phyloP scores from a whole-genome alignment of 257 asterid genomes.

The Schizonepeta tenuifolia region DNA sequence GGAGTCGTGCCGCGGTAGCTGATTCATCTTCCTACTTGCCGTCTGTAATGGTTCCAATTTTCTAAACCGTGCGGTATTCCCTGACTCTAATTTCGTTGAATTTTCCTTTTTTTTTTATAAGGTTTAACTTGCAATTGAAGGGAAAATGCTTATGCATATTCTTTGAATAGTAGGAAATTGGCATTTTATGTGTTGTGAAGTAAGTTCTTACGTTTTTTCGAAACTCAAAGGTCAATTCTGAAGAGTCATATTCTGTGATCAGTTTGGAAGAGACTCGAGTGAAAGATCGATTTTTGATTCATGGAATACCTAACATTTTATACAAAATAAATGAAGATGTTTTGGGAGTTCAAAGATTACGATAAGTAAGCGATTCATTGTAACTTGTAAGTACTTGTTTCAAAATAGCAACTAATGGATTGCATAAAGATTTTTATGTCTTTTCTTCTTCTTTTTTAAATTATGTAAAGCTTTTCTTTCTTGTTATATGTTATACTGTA shows the following conservation, averaged over 20 bases:
- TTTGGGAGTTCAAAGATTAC: background rate
- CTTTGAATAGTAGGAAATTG: background rate
- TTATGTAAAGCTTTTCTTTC: background rate
- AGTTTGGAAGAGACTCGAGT: background rate
- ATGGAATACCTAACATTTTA: background rate
- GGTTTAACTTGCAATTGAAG: background rate
- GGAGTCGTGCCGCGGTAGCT: constrained; percentile 3
- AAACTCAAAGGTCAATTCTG: background rate
- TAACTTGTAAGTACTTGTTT: background rate
- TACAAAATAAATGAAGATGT: background rate
- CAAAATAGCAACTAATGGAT: background rate
- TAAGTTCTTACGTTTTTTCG: background rate
- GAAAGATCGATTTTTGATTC: background rate
- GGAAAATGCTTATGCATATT: background rate
- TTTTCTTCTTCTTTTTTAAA: too few relatives aligned
- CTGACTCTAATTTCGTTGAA: background rate
- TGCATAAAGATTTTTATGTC: background rate
- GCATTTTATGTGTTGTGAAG: background rate
- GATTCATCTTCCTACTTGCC: background rate
- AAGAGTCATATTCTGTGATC: background rate
- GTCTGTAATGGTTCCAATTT: background rate
- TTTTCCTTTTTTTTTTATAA: background rate
- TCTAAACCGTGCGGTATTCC: constrained; percentile 6
- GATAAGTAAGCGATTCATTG: background rate
- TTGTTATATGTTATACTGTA: too few relatives aligned